These are phyloP conservation scores for Acacia pycnantha DNA, from an alignment of 331 rosid species.

Conservation along the genomic window DNA sequence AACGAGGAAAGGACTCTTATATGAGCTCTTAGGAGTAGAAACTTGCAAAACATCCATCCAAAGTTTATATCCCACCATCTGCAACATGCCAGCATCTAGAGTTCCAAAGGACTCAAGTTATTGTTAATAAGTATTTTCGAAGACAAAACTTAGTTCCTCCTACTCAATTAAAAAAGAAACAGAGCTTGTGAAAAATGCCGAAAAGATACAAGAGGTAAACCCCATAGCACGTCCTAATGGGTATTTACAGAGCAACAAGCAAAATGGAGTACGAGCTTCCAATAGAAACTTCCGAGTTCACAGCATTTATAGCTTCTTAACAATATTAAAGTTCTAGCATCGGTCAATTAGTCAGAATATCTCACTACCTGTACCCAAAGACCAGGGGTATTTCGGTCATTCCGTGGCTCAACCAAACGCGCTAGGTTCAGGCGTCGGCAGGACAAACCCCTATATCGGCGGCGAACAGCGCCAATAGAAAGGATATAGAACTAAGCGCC, in stretches of 20 bases:
- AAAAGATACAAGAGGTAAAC: background rate
- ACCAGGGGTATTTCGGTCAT: slow-evolving; percentile 49
- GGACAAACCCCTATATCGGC: slow-evolving; percentile 11
- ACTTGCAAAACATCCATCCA: background rate
- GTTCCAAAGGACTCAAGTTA: background rate
- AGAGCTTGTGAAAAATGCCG: background rate
- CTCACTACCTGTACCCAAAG: slow-evolving; percentile 4
- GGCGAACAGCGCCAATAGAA: slow-evolving; percentile 4
- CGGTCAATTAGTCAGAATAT: slow-evolving; percentile 32
- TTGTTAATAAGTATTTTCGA: background rate
- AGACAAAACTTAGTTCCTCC: background rate
- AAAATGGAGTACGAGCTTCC: slow-evolving; percentile 8
- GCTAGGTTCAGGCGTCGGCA: slow-evolving; percentile 29
- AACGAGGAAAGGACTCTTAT: background rate
- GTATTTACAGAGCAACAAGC: slow-evolving; percentile 3
- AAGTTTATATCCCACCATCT: background rate
- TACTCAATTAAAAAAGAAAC: background rate
- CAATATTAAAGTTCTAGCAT: background rate
- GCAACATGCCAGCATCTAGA: background rate
- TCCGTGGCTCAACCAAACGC: background rate
- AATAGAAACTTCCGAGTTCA: slow-evolving; percentile 7
- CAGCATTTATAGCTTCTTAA: background rate
- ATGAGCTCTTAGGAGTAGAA: background rate
- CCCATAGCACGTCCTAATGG: background rate
- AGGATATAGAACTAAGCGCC: background rate